These are phyloP conservation scores for Colletotrichum gloeosporioides DNA, from an alignment of 2,329 filamentous ascomycete genomes.

Conservation along the genomic window DNA sequence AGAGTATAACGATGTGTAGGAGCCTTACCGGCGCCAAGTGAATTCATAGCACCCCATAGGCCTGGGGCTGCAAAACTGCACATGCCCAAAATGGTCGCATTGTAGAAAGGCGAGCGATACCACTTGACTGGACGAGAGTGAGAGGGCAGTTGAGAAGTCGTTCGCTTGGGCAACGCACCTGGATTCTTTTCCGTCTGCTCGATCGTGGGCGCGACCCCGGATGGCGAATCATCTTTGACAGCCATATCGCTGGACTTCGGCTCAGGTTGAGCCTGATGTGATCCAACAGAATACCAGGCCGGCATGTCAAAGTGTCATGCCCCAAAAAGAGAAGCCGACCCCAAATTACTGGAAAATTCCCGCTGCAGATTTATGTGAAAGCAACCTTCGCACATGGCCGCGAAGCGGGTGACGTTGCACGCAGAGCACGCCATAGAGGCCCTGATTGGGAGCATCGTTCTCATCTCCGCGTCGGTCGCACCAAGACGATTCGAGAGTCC, in stretches of 20 bases:
- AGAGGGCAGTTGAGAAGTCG: not conserved
- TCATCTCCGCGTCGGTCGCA: not conserved
- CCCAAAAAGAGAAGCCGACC: not conserved
- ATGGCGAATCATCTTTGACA: not conserved
- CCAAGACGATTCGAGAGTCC: not conserved
- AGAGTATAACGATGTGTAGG: too few relatives aligned
- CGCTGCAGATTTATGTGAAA: not conserved
- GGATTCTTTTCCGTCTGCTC: not conserved
- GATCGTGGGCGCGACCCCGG: not conserved
- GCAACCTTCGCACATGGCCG: not conserved
- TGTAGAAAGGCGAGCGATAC: conserved; percentile 30
- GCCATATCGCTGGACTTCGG: not conserved
- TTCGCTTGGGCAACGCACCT: not conserved
- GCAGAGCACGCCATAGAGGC: conserved; percentile 14
- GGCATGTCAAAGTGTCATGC: not conserved
- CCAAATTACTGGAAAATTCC: not conserved
- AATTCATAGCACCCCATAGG: conserved; percentile 32
- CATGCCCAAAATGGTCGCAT: conserved; percentile 32
- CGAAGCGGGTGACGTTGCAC: not conserved
- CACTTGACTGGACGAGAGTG: conserved; percentile 18
- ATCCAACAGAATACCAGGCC: not conserved
- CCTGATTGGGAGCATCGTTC: not conserved
- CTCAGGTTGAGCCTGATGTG: not conserved
- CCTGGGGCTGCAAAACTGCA: conserved; percentile 33
- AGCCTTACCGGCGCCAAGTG: conserved; percentile 27